phyloP scores from a whole-genome alignment of 2,329 filamentous ascomycete species.

The Fusarium nurragi region DNA sequence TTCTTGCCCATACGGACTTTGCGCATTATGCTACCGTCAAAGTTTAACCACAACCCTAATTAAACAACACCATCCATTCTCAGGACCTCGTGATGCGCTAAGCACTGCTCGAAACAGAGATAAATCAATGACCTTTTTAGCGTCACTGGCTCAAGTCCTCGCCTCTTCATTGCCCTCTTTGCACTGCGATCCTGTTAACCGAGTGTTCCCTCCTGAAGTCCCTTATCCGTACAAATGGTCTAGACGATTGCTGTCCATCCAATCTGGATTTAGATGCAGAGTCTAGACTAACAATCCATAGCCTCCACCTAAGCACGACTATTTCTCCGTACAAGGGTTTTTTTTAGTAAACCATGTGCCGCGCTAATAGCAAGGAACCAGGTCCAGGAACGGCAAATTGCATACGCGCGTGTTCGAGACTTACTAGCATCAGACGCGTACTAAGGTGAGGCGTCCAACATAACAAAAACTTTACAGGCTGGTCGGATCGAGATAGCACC shows the following conservation, averaged over 20 bases:
- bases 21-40: background rate
- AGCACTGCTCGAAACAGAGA: constrained; percentile 7
- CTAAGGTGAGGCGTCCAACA: background rate
- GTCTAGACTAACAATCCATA: constrained; percentile 1
- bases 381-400: constrained; percentile 22
- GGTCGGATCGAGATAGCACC: too few species aligned
- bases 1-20: constrained; percentile 1
- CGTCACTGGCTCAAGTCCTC: constrained; percentile 1
- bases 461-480: background rate
- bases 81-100: constrained; percentile 22
- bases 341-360: constrained; percentile 38
- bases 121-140: background rate
- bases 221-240: constrained; percentile 1
- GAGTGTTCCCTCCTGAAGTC: constrained; percentile 11
- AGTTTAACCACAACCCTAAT: background rate
- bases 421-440: constrained; percentile 22
- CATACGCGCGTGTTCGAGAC: constrained; percentile 26
- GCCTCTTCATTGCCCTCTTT: constrained; percentile 32
- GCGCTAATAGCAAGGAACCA: constrained; percentile 16
- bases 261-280: constrained; percentile 18
- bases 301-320: constrained; percentile 1
- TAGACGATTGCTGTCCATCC: constrained; percentile 16
- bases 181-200: constrained; percentile 2
- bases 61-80: constrained; percentile 4
- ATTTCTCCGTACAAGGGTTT: constrained; percentile 17